Evolutionary conservation across 306 rosid genomes (phyloP).

Genomic region (Cucumis sativus): Cucumber_9930_V3 NC_026655.2:7752001-7752500

Average conservation of each 20-base stretch:
- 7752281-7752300: no score
- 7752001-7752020: background rate
- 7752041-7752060: constrained; percentile 27
- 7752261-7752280: no score
- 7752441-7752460: constrained; percentile 39
- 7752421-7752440: constrained; percentile 39
- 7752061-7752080: constrained; percentile 60
- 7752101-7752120: no score
- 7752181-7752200: no score
- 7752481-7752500: constrained; percentile 33
- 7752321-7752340: constrained; percentile 77
- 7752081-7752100: constrained; percentile 69
- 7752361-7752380: constrained; percentile 58
- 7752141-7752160: no score
- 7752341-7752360: constrained; percentile 59
- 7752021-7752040: constrained; percentile 19
- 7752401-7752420: constrained; percentile 85
- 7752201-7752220: no score
- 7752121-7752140: no score
- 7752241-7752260: no score
- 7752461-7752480: constrained; percentile 35
- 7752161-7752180: no score
- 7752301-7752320: constrained; percentile 93
- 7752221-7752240: no score
- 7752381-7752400: constrained; percentile 94